phyloP scores from a whole-genome alignment of 768 basidiomycete species.

The Boletus bicolor region DNA sequence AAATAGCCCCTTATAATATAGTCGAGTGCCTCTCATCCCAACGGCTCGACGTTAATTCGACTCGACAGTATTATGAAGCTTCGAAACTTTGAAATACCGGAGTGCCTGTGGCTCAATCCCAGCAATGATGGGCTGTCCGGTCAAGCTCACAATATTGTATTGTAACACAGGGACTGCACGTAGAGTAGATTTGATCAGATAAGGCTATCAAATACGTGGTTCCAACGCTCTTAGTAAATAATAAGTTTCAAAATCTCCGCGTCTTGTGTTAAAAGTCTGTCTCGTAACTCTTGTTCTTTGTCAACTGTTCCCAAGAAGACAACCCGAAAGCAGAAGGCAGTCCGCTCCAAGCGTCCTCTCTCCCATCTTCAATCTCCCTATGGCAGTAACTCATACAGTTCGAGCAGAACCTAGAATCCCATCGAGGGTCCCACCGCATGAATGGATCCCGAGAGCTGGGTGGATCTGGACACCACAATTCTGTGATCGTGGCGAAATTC shows the following conservation, averaged over 20 bases:
- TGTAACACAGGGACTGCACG: neutral
- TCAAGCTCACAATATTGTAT: no score
- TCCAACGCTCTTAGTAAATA: neutral
- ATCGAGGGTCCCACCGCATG: slow-evolving; percentile 20
- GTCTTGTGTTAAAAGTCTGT: neutral
- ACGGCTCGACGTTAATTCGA: no score
- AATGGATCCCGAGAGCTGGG: slow-evolving; percentile 22
- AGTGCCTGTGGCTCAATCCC: no score
- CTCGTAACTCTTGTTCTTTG: slow-evolving; percentile 3
- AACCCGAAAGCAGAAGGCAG: slow-evolving; percentile 22
- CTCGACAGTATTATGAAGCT: no score
- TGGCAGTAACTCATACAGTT: slow-evolving; percentile 23
- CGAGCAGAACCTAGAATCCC: slow-evolving; percentile 21
- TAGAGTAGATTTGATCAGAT: neutral
- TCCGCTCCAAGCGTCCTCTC: slow-evolving; percentile 23
- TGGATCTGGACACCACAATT: slow-evolving; percentile 20
- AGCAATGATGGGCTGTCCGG: no score
- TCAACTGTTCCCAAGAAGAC: slow-evolving; percentile 10
- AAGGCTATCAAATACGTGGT: neutral
- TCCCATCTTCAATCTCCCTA: slow-evolving; percentile 25
- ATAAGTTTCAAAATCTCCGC: neutral
- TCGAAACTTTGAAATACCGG: no score
- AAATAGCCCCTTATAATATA: no score
- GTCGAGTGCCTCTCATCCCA: no score
- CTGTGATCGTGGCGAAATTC: slow-evolving; percentile 21